Evolutionary conservation across 2,329 filamentous ascomycete genomes (phyloP).

Genomic region (Fusarium sublunatum): DNA sequence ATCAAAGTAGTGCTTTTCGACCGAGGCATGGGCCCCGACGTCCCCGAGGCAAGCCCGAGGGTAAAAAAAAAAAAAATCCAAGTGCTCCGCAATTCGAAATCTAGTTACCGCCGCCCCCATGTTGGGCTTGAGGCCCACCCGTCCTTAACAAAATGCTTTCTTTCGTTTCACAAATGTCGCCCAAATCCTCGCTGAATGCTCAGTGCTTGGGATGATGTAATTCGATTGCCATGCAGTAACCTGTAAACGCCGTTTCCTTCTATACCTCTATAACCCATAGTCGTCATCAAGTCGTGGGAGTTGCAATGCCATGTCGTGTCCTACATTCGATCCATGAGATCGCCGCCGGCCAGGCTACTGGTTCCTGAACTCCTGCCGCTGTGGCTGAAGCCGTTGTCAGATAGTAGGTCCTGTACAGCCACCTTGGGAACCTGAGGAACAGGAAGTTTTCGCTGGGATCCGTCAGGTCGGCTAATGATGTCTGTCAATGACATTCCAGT

Average conservation of each 20-base stretch:
- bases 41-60: slow-evolving; percentile 47
- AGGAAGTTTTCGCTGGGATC: slow-evolving; percentile 88
- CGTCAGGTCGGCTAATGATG: slow-evolving; percentile 90
- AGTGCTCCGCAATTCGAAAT: slow-evolving; percentile 47
- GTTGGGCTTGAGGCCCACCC: slow-evolving; percentile 19
- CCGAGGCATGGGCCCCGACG: slow-evolving; percentile 39
- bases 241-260: slow-evolving; percentile 55
- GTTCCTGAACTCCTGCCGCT: slow-evolving; percentile 82
- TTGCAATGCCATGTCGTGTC: slow-evolving; percentile 41
- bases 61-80: slow-evolving; percentile 48
- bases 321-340: slow-evolving; percentile 69
- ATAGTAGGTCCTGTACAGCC: slow-evolving; percentile 85
- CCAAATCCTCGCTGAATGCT: slow-evolving; percentile 42
- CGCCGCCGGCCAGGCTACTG: slow-evolving; percentile 80
- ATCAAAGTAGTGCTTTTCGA: slow-evolving; percentile 43
- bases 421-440: slow-evolving; percentile 92
- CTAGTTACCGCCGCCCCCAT: slow-evolving; percentile 44
- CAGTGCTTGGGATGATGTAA: slow-evolving; percentile 42
- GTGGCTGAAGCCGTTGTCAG: slow-evolving; percentile 72
- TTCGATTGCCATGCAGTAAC: slow-evolving; percentile 44
- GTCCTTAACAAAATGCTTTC: slow-evolving; percentile 35
- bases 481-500: slow-evolving; percentile 86
- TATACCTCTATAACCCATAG: slow-evolving; percentile 55
- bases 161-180: slow-evolving; percentile 43
- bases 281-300: slow-evolving; percentile 54